phyloP scores from a whole-genome alignment of 306 rosid genomes.

The Rosa lucieae region DNA sequence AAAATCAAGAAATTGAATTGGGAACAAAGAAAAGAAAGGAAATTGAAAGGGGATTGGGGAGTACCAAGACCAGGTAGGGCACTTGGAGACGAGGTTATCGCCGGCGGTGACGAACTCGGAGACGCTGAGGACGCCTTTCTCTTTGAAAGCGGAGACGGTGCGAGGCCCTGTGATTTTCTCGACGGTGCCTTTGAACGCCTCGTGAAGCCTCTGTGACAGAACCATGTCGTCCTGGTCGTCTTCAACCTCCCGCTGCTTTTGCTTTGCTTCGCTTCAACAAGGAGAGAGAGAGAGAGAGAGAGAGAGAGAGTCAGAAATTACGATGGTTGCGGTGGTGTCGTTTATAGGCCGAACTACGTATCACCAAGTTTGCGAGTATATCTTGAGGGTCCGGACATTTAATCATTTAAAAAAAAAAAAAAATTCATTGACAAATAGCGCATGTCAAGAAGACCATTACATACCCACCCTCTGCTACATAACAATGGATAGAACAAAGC shows the following conservation, averaged over 20 bases:
- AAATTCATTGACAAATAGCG: too few relatives aligned
- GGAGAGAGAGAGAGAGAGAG: not conserved
- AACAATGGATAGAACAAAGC: too few relatives aligned
- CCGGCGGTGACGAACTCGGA: conserved; percentile 86
- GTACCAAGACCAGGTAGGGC: conserved; percentile 99
- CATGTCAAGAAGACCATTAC: too few relatives aligned
- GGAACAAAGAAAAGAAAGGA: not conserved
- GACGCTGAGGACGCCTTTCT: conserved; percentile 96
- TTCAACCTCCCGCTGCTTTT: not conserved
- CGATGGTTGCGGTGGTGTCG: too few relatives aligned
- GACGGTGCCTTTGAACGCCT: conserved; percentile 94
- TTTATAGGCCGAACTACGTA: too few relatives aligned
- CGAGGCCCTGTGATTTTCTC: conserved; percentile 95
- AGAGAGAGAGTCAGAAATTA: too few relatives aligned
- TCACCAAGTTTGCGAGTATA: too few relatives aligned
- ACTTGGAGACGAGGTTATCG: conserved; percentile 94
- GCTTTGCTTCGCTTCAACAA: not conserved
- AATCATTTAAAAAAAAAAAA: too few relatives aligned
- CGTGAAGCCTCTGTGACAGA: conserved; percentile 90
- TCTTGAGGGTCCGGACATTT: too few relatives aligned
- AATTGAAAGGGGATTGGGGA: not conserved
- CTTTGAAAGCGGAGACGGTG: conserved; percentile 95
- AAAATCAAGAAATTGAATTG: not conserved
- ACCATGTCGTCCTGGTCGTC: conserved; percentile 41
- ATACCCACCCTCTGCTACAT: too few relatives aligned